Evolutionary conservation across 2,329 filamentous ascomycete genomes (phyloP).

Genomic region (Bisporella sp.): DNA sequence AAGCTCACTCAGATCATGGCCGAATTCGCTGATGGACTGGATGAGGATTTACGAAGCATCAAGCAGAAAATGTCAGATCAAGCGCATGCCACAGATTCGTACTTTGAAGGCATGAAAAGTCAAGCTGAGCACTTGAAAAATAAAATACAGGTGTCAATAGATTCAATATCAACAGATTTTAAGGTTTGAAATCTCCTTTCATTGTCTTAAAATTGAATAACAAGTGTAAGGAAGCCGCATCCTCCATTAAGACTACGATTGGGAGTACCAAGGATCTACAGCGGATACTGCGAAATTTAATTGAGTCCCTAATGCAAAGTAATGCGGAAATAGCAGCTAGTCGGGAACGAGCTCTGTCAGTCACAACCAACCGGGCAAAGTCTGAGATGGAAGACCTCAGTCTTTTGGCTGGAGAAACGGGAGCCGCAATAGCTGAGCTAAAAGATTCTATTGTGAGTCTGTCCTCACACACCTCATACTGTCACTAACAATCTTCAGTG

Average conservation of each 20-base stretch:
- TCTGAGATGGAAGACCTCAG: slow-evolving; percentile 15
- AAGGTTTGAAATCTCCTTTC: background rate
- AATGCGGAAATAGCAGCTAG: slow-evolving; percentile 23
- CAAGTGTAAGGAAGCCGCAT: background rate
- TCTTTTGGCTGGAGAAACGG: slow-evolving; percentile 14
- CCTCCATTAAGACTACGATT: slow-evolving; percentile 1
- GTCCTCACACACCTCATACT: background rate
- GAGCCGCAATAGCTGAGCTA: slow-evolving; percentile 12
- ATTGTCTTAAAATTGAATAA: background rate
- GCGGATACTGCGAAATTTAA: slow-evolving; percentile 9
- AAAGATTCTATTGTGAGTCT: slow-evolving; percentile 15
- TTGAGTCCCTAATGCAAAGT: slow-evolving; percentile 12
- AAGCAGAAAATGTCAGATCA: slow-evolving; percentile 16
- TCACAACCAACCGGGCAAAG: slow-evolving; percentile 14
- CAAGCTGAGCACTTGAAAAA: slow-evolving; percentile 16
- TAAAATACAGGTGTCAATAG: slow-evolving; percentile 18
- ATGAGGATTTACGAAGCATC: slow-evolving; percentile 16
- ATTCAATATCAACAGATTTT: slow-evolving; percentile 15
- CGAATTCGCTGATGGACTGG: slow-evolving; percentile 18
- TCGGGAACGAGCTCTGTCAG: slow-evolving; percentile 20
- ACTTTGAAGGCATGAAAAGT: slow-evolving; percentile 16
- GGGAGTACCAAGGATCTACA: slow-evolving; percentile 9
- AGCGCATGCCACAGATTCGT: slow-evolving; percentile 12
- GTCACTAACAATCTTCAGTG: slow-evolving; percentile 8
- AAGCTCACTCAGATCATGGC: slow-evolving; percentile 22